phyloP scores from a whole-genome alignment of 495 filamentous ascomycete genomes.

The Geoglossum glabrum region DNA sequence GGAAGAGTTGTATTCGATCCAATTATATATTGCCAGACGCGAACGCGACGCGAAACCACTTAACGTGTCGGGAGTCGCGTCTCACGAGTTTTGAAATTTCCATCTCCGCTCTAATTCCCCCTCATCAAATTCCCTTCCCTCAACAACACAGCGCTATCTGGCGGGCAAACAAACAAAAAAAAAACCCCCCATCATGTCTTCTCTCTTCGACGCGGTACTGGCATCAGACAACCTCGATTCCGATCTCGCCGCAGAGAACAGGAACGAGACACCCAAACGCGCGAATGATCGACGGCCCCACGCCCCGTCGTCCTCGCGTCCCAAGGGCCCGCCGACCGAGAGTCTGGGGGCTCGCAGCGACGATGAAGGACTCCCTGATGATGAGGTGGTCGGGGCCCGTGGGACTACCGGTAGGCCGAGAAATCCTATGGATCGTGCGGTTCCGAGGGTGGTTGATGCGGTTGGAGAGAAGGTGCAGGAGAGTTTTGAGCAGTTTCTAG shows the following conservation, averaged over 20 bases:
- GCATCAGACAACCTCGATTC: neutral
- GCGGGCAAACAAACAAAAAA: too few relatives aligned
- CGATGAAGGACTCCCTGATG: slow-evolving; percentile 38
- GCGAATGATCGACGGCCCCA: neutral
- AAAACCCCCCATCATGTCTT: slow-evolving; percentile 5
- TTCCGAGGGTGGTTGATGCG: slow-evolving; percentile 71
- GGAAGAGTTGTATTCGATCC: too few relatives aligned
- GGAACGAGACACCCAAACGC: neutral
- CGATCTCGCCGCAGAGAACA: neutral
- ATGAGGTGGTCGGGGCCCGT: slow-evolving; percentile 35
- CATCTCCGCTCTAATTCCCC: neutral
- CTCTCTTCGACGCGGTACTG: neutral
- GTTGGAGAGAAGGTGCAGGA: slow-evolving; percentile 71
- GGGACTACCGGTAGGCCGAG: slow-evolving; percentile 35
- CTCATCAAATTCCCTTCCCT: neutral
- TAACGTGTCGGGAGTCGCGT: slow-evolving; percentile 3
- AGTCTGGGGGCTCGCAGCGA: slow-evolving; percentile 43
- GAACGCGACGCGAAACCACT: slow-evolving; percentile 1
- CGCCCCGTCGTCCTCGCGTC: slow-evolving; percentile 32
- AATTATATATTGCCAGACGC: neutral
- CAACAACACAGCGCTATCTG: neutral
- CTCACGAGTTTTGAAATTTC: neutral
- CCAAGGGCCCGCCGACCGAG: slow-evolving; percentile 40
- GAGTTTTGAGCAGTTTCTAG: slow-evolving; percentile 73
- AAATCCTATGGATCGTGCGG: slow-evolving; percentile 38